Evolutionary conservation across 495 filamentous ascomycete genomes (phyloP), one percentile per base, ranked within the genome.

Genomic region (Penicillium ucsense): DNA sequence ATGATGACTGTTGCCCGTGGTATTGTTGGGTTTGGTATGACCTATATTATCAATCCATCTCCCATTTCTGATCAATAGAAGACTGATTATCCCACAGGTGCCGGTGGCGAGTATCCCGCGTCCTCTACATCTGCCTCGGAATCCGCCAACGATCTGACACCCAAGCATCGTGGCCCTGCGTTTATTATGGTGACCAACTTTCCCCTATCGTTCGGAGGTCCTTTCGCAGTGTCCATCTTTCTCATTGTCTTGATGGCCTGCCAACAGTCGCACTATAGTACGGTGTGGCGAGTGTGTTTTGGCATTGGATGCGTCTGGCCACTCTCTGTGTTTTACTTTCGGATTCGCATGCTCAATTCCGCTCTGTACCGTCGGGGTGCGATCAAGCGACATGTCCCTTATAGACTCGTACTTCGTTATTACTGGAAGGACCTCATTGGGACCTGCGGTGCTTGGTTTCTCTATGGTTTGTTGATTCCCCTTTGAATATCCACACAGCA

Each of bases 171-270:
- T 3, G 70, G 73, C 6, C 74, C 74, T 11, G 68, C 73, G 6
- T 76, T 77, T 53, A 77, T 76, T 45, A 62, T 77, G 35, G 71
- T 76, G 11, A 75, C 74, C n/a, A 77, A 77, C 47, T 62, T 78
- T 9, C 69, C 73, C 3, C 52, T 75, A 6, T 69, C 70, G 0
- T 72, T 77, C 28, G 75, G 76, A 3, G 70, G 70, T 0, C 74
- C 74, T 4, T 66, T 77, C 33, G 70, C 71, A 4, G 62, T 77
- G 0, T 63, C 61, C 31, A 63, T 76, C 10, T 76, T 74, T 42
- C 45, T 78, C 33, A 75, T 77, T 42, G 70, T 75, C 3, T 61
- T 76, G 11, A 60, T 55, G 2, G 66, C 65, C 7, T 68, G 67
- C 37, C 46, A 61, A 3, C 60, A 69, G 12, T 53, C 60, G 31